A percentile compares a stretch with the other conserved stretches of the same genome.
Conservation (phyloP, 768 basidiomycete genomes). For the Boletus vinaceobasis region DNA sequence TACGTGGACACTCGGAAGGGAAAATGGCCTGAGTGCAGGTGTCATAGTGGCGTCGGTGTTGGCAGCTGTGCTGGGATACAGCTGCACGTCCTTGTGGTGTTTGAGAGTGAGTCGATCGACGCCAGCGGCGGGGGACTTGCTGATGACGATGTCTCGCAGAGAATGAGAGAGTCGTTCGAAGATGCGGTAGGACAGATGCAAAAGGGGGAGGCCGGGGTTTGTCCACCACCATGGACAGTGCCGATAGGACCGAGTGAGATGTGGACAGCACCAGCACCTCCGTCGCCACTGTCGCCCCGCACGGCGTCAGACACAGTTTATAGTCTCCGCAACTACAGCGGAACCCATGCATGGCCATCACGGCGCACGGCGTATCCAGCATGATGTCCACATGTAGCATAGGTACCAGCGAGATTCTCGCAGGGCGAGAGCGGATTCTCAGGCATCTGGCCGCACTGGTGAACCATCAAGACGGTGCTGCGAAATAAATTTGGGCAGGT, state of each 20-base stretch:
- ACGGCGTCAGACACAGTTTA: slow-evolving; percentile 2
- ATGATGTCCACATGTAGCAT: slow-evolving; percentile 14
- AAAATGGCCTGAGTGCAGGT: slow-evolving; percentile 52
- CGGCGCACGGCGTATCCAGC: slow-evolving; percentile 1
- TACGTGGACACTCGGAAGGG: not conserved
- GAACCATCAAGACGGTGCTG: not conserved
- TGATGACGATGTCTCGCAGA: slow-evolving; percentile 10
- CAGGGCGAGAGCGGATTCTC: not conserved
- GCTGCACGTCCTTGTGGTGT: slow-evolving; percentile 68
- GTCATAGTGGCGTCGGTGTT: slow-evolving; percentile 69
- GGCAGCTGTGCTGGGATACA: slow-evolving; percentile 54
- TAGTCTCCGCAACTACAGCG: not conserved
- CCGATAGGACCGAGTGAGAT: not conserved
- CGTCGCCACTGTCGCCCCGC: slow-evolving; percentile 7
- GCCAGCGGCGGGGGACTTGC: not conserved
- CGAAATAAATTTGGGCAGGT: not conserved
- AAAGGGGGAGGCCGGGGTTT: not conserved
- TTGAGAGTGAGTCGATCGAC: slow-evolving; percentile 50
- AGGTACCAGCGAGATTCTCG: not conserved
- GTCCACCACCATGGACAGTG: not conserved
- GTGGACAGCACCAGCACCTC: not conserved
- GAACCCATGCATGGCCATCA: not conserved
- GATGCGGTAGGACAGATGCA: not conserved
- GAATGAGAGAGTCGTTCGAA: not conserved
- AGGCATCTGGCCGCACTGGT: not conserved